Conservation (phyloP, 345 rosid genomes). For the Citrus trifoliata region DNA sequence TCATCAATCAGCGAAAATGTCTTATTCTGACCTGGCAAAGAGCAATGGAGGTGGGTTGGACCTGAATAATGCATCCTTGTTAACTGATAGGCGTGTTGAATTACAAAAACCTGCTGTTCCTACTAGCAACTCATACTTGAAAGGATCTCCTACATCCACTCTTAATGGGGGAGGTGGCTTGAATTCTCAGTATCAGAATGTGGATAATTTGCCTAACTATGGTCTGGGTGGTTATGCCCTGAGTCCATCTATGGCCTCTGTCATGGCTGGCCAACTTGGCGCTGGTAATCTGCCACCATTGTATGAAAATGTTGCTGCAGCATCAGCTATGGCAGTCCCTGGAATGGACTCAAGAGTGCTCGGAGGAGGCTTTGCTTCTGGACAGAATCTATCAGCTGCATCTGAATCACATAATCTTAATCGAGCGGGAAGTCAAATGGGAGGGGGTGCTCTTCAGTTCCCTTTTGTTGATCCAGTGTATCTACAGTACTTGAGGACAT, state of each 20-base stretch:
- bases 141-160: conserved; percentile 61
- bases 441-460: conserved; percentile 49
- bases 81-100: conserved; percentile 47
- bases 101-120: conserved; percentile 36
- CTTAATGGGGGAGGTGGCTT: conserved; percentile 48
- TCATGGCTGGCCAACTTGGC: conserved; percentile 68
- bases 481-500: conserved; percentile 52
- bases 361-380: conserved; percentile 53
- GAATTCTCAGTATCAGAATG: conserved; percentile 50
- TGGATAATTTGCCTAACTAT: conserved; percentile 45
- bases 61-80: conserved; percentile 29
- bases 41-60: conserved; percentile 38
- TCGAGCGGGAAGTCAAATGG: conserved; percentile 41
- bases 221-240: conserved; percentile 46
- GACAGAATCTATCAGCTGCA: conserved; percentile 39
- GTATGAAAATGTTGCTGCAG: conserved; percentile 71
- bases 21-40: conserved; percentile 33
- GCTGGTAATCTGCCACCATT: conserved; percentile 51
- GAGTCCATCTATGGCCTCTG: conserved; percentile 56
- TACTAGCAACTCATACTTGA: conserved; percentile 45
- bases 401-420: conserved; percentile 46
- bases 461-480: conserved; percentile 62
- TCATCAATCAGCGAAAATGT: conserved; percentile 25
- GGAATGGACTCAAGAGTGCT: conserved; percentile 67
- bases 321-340: conserved; percentile 48